These are phyloP conservation scores for Aspergillus panamensis DNA, from an alignment of 495 filamentous ascomycete genomes.

Conservation along the genomic window DNA sequence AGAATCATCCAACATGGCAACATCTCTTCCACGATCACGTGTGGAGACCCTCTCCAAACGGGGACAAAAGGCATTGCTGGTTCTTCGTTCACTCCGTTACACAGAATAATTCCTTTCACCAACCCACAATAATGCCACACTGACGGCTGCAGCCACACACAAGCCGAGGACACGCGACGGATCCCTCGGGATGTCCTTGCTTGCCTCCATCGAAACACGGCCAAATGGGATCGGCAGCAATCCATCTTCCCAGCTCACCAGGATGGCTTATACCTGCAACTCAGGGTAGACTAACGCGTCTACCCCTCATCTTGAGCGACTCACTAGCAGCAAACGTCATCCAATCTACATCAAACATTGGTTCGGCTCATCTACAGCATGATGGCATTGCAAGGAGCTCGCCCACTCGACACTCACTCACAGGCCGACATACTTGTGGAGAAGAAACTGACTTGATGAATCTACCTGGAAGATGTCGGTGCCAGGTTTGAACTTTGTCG, in stretches of 20 bases:
- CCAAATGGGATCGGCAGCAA: neutral
- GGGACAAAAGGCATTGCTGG: neutral
- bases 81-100: neutral
- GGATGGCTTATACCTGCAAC: neutral
- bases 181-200: neutral
- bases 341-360: neutral
- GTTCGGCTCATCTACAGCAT: conserved; percentile 3
- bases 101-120: too few species aligned
- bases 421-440: neutral
- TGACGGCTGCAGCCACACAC: neutral
- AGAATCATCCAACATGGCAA: too few species aligned
- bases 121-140: neutral
- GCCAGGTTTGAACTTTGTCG: too few species aligned
- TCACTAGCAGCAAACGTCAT: neutral
- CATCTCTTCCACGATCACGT: too few species aligned
- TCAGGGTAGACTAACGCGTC: neutral
- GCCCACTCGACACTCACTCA: too few species aligned
- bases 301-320: neutral
- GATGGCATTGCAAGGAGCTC: conserved; percentile 8
- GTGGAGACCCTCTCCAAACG: too few species aligned
- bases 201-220: neutral
- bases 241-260: neutral
- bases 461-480: too few species aligned
- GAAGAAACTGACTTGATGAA: neutral
- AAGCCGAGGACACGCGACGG: neutral